Conservation (phyloP, 2,329 filamentous ascomycete genomes). For the Aphanocladium album region DNA sequence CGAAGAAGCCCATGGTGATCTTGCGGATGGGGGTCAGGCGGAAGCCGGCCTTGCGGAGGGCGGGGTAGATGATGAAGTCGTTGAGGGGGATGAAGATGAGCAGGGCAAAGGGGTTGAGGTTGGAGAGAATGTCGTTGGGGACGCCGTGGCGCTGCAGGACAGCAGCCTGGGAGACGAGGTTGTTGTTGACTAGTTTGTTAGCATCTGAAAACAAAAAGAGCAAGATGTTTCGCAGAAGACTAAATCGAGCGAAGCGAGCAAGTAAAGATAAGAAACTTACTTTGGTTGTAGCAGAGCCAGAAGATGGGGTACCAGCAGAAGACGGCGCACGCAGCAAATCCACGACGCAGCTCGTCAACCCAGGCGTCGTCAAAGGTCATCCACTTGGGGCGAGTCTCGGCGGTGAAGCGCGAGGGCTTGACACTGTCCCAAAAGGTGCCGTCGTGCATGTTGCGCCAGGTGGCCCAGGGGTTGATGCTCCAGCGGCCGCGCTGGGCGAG, state of each 20-base stretch:
- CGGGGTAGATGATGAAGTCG: conserved; percentile 63
- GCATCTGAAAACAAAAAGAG: not conserved
- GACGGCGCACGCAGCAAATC: conserved; percentile 62
- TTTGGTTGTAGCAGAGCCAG: conserved; percentile 48
- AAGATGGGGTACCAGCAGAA: conserved; percentile 65
- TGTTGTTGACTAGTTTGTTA: conserved; percentile 45
- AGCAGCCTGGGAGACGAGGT: conserved; percentile 57
- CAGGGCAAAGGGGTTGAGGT: conserved; percentile 68
- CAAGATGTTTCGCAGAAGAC: no score
- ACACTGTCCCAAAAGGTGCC: conserved; percentile 61
- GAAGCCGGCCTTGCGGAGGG: conserved; percentile 58
- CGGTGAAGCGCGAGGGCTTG: conserved; percentile 60
- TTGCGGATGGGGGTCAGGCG: conserved; percentile 71
- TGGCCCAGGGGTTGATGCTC: conserved; percentile 59
- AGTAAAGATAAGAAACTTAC: conserved; percentile 24
- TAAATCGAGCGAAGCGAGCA: not conserved
- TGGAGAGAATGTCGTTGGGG: conserved; percentile 71
- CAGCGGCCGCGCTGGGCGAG: conserved; percentile 64
- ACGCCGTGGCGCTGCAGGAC: conserved; percentile 63
- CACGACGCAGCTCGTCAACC: conserved; percentile 70
- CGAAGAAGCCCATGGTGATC: conserved; percentile 65
- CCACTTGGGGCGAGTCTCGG: conserved; percentile 54
- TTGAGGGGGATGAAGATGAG: conserved; percentile 70
- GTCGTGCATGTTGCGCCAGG: conserved; percentile 53
- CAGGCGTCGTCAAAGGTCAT: conserved; percentile 77